Evolutionary conservation across 805 yeast genomes (phyloP), one percentile per base, ranked within the genome.

Genomic region (Teunomyces kruisii): DNA sequence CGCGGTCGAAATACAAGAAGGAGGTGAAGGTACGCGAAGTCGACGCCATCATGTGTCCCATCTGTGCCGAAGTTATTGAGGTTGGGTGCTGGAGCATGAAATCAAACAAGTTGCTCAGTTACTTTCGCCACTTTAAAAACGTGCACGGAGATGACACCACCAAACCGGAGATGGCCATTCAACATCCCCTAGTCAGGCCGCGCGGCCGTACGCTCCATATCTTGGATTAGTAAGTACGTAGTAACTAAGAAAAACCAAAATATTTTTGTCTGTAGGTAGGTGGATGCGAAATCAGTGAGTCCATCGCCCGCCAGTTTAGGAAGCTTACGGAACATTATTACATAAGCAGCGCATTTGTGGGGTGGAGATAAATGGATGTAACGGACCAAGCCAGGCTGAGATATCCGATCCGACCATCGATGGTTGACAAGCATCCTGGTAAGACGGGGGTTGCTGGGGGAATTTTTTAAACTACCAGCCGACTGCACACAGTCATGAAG

Each of bases 31-130:
- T 50, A n/a, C 47, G 63, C 5, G 49, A 51, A 12, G 56, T 55
- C 4, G 57, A 59, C 13, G 67, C 57, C 12, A 50, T 63, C 10
- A 60, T 53, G 38, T 63, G 68, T 40, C 64, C 68, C 4, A 57
- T 54, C 6, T 63, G 68, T 36, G 51, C 52, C 19, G 53, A 53
- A 29, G 51, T 60, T 16, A 53, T 62, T 32, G 66, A 62, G 32
- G 61, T 59, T 16, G 56, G 58, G 9, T 62, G 67, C 39, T 62
- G 67, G 66, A 57, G 54, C 38, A 55, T 55, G 45, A 63, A 63
- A 43, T 24, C 55, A 2, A 63, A 62, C 40, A 62, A 61, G 30
- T 49, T 63, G 10, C 45, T 62, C 32, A 59, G 61, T 39, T 63
- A 61, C 48, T 63, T 61, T 43, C 54, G 68, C 4, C 68, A 63